phyloP scores from a whole-genome alignment of 495 filamentous ascomycete species.

The Elaphomyces granulatus region DNA sequence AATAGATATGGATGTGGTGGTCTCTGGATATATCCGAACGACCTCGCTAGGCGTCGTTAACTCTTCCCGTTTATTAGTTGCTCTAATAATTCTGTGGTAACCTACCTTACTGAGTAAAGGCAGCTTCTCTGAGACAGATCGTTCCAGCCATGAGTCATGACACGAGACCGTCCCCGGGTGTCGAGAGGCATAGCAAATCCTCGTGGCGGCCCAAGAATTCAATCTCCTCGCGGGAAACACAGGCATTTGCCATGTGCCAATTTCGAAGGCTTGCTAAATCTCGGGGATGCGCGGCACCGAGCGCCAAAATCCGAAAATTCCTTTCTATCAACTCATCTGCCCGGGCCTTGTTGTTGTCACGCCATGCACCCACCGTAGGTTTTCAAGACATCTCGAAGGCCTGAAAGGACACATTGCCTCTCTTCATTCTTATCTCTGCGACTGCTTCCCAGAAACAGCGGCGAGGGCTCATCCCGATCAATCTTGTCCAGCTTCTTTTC shows the following conservation, averaged over 20 bases:
- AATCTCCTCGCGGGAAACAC: slow-evolving; percentile 12
- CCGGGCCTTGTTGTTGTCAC: too few species aligned
- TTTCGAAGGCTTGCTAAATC: slow-evolving; percentile 15
- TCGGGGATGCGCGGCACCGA: slow-evolving; percentile 3
- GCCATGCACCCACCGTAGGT: slow-evolving; percentile 20
- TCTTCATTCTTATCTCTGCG: slow-evolving; percentile 16
- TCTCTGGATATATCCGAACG: too few species aligned
- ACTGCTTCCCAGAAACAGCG: slow-evolving; percentile 17
- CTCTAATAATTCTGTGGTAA: too few species aligned
- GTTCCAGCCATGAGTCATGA: too few species aligned
- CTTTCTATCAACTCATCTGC: slow-evolving; percentile 12
- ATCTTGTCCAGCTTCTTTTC: slow-evolving; percentile 18
- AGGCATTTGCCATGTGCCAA: slow-evolving; percentile 14
- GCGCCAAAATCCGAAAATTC: slow-evolving; percentile 3
- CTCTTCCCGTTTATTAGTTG: too few species aligned
- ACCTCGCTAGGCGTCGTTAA: too few species aligned
- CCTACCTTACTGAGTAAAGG: too few species aligned
- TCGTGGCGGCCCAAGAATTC: too few species aligned
- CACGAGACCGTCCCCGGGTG: too few species aligned
- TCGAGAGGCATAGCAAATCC: too few species aligned
- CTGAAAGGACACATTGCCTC: slow-evolving; percentile 8
- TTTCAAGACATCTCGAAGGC: slow-evolving; percentile 7
- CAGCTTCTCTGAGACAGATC: too few species aligned
- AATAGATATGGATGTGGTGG: too few species aligned
- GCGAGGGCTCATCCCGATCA: slow-evolving; percentile 14